Evolutionary conservation across 805 yeast genomes (phyloP).

Genomic region (Candida manassasensis): DNA sequence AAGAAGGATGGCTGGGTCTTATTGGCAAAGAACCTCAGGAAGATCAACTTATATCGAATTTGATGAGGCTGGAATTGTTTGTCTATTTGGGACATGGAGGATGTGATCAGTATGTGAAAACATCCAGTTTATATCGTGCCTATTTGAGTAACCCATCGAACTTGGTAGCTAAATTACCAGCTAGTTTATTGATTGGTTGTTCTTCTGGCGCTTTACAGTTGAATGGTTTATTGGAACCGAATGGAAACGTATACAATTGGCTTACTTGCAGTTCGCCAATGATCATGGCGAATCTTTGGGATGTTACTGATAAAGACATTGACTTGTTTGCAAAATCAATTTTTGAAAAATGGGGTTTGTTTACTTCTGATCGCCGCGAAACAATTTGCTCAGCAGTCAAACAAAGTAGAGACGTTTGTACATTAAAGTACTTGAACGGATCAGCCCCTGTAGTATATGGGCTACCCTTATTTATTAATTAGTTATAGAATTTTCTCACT

Average conservation of each 20-base stretch:
- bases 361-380: constrained; percentile 13
- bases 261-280: constrained; percentile 77
- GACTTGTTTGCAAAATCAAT: constrained; percentile 67
- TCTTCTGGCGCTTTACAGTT: constrained; percentile 69
- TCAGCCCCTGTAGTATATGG: constrained; percentile 93
- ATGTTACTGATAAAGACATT: constrained; percentile 93
- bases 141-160: constrained; percentile 10
- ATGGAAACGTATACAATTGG: constrained; percentile 75
- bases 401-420: constrained; percentile 62
- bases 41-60: constrained; percentile 38
- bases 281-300: constrained; percentile 89
- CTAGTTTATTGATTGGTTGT: constrained; percentile 78
- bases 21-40: constrained; percentile 57
- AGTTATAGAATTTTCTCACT: no score
- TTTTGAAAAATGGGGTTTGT: constrained; percentile 64
- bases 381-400: constrained; percentile 53
- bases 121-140: constrained; percentile 40
- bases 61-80: constrained; percentile 45
- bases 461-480: constrained; percentile 47
- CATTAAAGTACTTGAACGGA: constrained; percentile 74
- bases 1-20: constrained; percentile 35
- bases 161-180: constrained; percentile 47
- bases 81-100: constrained; percentile 95
- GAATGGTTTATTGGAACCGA: constrained; percentile 61
- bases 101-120: constrained; percentile 76